Conservation (phyloP, 768 basidiomycete species). For the Phylloporus sp. region DNA sequence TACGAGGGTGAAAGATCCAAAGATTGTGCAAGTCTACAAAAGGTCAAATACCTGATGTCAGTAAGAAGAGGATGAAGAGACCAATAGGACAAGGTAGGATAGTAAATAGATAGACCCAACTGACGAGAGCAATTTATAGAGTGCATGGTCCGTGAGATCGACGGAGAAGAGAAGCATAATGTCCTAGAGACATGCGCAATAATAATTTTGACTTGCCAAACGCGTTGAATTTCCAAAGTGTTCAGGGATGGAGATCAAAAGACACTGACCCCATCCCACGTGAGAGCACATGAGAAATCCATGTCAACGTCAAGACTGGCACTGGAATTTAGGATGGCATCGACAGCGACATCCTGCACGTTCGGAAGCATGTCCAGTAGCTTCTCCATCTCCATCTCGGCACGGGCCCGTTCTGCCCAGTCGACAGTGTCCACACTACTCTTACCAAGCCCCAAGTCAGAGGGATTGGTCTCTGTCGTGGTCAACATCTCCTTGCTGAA, state of each 20-base stretch:
- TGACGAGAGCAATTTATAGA: conserved; percentile 10
- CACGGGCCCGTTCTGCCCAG: conserved; percentile 27
- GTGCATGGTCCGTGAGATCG: conserved; percentile 18
- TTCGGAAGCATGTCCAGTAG: conserved; percentile 51
- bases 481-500: conserved; percentile 24
- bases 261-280: conserved; percentile 29
- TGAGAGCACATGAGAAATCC: conserved; percentile 26
- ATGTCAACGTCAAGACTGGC: conserved; percentile 23
- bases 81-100: conserved; percentile 26
- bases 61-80: conserved; percentile 7
- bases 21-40: background rate
- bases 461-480: conserved; percentile 4
- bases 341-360: conserved; percentile 28
- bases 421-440: conserved; percentile 19
- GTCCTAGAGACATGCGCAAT: conserved; percentile 5
- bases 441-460: conserved; percentile 13
- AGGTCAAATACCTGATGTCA: background rate
- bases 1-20: background rate
- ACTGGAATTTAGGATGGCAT: conserved; percentile 17
- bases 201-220: conserved; percentile 17
- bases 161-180: conserved; percentile 13
- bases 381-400: conserved; percentile 59
- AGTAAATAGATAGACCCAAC: conserved; percentile 23
- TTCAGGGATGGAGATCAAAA: conserved; percentile 16
- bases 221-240: conserved; percentile 1